A percentile compares a stretch with the other conserved stretches of the same genome.
Conservation (phyloP, 441 rosid genomes). For the Eruca vesicaria region DNA sequence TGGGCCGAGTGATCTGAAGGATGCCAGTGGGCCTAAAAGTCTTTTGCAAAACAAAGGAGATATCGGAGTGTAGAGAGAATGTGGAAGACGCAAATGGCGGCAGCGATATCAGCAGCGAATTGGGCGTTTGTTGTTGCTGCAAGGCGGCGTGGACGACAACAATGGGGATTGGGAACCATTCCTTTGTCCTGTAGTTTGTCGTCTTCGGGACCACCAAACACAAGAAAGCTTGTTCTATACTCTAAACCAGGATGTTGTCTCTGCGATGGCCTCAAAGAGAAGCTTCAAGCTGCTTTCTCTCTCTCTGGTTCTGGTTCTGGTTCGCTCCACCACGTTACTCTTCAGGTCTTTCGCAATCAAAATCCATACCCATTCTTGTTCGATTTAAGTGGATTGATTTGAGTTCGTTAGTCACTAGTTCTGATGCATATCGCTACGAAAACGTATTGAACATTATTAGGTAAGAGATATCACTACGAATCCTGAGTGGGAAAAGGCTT, state of each 20-base stretch:
- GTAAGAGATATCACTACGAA: conserved; percentile 76
- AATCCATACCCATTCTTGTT: too few relatives aligned
- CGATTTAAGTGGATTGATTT: neutral
- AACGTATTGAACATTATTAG: conserved; percentile 39
- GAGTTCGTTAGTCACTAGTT: neutral
- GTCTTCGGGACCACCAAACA: conserved; percentile 29
- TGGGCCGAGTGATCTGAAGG: neutral
- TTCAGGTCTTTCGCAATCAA: conserved; percentile 50
- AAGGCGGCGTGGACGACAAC: conserved; percentile 34
- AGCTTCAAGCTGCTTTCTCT: conserved; percentile 75
- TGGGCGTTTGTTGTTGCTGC: conserved; percentile 30
- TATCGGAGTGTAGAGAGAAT: neutral
- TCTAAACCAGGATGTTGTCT: conserved; percentile 89
- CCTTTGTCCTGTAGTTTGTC: conserved; percentile 36
- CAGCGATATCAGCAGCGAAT: conserved; percentile 36
- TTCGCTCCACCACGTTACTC: conserved; percentile 64
- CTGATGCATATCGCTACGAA: too few relatives aligned
- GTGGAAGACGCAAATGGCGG: conserved; percentile 30
- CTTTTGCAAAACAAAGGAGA: neutral
- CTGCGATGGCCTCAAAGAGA: conserved; percentile 95
- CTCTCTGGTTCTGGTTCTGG: conserved; percentile 57
- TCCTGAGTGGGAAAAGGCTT: conserved; percentile 83
- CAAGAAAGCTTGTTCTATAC: conserved; percentile 66
- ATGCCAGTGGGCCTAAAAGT: neutral
- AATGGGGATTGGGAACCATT: conserved; percentile 18